These are phyloP conservation scores for Pythium brassicae DNA, from an alignment of 352 stramenopile genomes.

Conservation along the genomic window DNA sequence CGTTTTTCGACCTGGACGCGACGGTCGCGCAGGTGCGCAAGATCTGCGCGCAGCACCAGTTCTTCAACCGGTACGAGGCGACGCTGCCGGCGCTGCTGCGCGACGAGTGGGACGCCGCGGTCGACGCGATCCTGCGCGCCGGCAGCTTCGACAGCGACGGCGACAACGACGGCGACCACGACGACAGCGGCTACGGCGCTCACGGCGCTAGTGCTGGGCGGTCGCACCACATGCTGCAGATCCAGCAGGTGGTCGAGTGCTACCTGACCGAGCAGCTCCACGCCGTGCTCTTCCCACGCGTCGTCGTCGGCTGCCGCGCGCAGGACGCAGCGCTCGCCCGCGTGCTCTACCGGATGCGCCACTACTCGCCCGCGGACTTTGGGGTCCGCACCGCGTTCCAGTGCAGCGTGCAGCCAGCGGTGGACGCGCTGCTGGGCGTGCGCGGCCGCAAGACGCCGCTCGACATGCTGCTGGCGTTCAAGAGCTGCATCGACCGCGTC, in stretches of 20 bases:
- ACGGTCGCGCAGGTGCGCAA: slow-evolving; percentile 58
- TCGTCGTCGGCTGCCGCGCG: slow-evolving; percentile 38
- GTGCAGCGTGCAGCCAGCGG: slow-evolving; percentile 38
- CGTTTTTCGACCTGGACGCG: slow-evolving; percentile 66
- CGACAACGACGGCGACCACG: slow-evolving; percentile 1
- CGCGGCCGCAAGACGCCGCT: slow-evolving; percentile 54
- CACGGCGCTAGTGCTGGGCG: neutral
- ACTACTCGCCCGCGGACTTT: slow-evolving; percentile 68
- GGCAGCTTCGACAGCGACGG: slow-evolving; percentile 42
- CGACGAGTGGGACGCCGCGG: slow-evolving; percentile 54
- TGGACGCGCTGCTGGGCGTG: slow-evolving; percentile 32
- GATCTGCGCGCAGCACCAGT: slow-evolving; percentile 43
- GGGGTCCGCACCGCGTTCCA: slow-evolving; percentile 66
- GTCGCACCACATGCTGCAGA: slow-evolving; percentile 47
- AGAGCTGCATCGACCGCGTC: slow-evolving; percentile 56
- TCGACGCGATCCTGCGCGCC: slow-evolving; percentile 44
- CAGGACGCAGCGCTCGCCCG: slow-evolving; percentile 41
- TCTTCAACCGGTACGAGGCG: slow-evolving; percentile 37
- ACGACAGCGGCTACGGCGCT: neutral
- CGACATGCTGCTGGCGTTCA: slow-evolving; percentile 72
- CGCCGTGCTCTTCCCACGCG: slow-evolving; percentile 40
- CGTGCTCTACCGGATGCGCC: slow-evolving; percentile 46
- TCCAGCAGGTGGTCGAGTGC: slow-evolving; percentile 78
- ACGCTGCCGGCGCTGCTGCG: slow-evolving; percentile 39
- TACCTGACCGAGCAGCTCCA: slow-evolving; percentile 78